Conservation (phyloP, 78 protist species). For the Chrysochromulina tobinii region DNA sequence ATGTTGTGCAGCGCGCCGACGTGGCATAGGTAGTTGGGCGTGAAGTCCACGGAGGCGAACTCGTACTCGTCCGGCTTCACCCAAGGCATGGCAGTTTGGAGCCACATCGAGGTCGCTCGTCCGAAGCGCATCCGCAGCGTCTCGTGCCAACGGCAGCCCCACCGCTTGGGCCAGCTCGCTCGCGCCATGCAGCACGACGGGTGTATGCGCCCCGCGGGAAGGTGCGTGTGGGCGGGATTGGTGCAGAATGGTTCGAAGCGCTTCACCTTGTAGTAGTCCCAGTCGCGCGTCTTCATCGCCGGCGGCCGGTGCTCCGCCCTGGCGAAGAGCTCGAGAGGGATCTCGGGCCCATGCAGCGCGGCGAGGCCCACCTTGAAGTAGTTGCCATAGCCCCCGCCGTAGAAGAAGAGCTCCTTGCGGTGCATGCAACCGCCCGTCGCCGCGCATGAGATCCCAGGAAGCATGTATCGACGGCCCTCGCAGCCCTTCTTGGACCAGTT, state of each 20-base stretch:
- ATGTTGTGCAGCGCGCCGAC: background rate
- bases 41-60: background rate
- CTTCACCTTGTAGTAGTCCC: background rate
- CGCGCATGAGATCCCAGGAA: background rate
- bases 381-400: background rate
- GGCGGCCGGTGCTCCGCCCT: too few species aligned
- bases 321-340: too few species aligned
- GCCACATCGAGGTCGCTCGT: background rate
- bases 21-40: constrained; percentile 2
- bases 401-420: constrained; percentile 17
- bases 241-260: background rate
- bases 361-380: background rate
- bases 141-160: constrained; percentile 23
- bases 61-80: background rate
- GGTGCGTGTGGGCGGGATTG: background rate
- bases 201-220: background rate
- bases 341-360: too few species aligned
- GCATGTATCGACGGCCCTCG: background rate
- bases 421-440: background rate
- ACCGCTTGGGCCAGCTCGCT: background rate
- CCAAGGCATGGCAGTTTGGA: constrained; percentile 13
- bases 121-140: background rate
- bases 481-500: background rate
- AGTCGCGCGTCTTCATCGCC: too few species aligned
- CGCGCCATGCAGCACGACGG: background rate